These are phyloP conservation scores for Penicillium sp. DNA, from an alignment of 2,329 filamentous ascomycete genomes.

Conservation along the genomic window DNA sequence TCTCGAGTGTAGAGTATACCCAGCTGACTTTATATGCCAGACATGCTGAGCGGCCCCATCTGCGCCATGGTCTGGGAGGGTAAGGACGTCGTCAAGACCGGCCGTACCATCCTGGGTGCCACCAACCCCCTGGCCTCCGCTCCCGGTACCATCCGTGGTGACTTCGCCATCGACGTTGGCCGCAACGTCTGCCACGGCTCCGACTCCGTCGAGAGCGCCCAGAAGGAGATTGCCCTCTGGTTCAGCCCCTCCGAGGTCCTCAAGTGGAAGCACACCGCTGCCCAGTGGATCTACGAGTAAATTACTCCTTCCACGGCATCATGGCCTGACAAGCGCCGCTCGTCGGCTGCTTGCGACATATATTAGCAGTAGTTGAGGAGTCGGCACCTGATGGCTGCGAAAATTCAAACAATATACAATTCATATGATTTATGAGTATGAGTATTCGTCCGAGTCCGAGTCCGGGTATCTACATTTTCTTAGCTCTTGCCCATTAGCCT, in stretches of 20 bases:
- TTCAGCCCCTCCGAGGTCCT: conserved; percentile 85
- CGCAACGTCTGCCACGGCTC: conserved; percentile 99
- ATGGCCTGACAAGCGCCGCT: conserved; percentile 14
- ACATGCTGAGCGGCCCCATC: conserved; percentile 97
- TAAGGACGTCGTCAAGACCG: conserved; percentile 97
- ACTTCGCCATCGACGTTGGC: conserved; percentile 82
- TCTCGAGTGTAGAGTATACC: neutral
- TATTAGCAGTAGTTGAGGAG: conserved; percentile 15
- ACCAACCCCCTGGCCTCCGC: conserved; percentile 95
- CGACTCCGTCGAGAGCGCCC: conserved; percentile 95
- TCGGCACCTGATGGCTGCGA: conserved; percentile 11
- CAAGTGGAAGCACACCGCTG: conserved; percentile 75
- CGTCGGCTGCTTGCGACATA: conserved; percentile 15
- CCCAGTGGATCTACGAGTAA: conserved; percentile 94
- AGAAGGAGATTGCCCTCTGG: conserved; percentile 99
- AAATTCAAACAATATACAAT: conserved; percentile 15
- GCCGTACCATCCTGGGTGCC: conserved; percentile 90
- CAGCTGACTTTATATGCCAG: conserved; percentile 45
- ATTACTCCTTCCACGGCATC: conserved; percentile 24
- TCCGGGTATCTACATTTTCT: neutral
- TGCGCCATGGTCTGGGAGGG: conserved; percentile 99
- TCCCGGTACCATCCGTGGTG: conserved; percentile 97
- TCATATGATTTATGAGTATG: conserved; percentile 15
- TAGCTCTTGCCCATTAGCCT: conserved; percentile 35
- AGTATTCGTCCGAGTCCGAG: neutral